Evolutionary conservation across 129 eudicot species (phyloP), one percentile per base, ranked within the genome.

Genomic region (Lactuca sativa): DNA sequence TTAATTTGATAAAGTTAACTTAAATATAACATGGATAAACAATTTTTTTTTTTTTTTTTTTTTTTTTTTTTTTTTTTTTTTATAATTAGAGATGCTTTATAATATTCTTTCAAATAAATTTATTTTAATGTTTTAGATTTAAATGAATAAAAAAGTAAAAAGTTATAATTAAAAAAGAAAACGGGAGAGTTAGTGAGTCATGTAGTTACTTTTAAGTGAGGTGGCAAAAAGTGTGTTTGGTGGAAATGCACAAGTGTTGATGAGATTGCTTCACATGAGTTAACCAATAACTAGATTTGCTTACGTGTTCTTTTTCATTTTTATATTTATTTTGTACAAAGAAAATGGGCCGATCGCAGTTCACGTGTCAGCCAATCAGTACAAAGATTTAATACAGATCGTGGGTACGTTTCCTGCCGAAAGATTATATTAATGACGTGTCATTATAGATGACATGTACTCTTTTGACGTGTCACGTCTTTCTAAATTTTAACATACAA

Each of bases 251-350:
- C 11, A n/a, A 44, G 44, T 52, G 56, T 60, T 75, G 56, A 67
- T 67, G 74, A 75, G 80, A 67, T 67, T 67, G 62, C 63, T n/a
- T 75, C 80, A 75, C 80, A 67, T 49, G 74, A 59, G 74, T 75
- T 10, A 59, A 67, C 80, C 69, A 75, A 67, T 69, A 37, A 66
- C 47, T 67, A 59, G 73, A 67, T 75, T 59, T 67, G 74, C 62
- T 67, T 54, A 75, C 62, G 74, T 75, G 74, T 54, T 2, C 14
- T 37, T 41, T 62, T n/a, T 53, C 12, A n/a, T 12, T 43, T 56
- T 12, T 56, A 40, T 13, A 41, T 31, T 25, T 47, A 32, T 33
- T 48, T 70, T 70, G 31, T 30, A 17, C 38, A 31, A 38, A 0
- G 9, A 73, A 64, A 55, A 43, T 32, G 7, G 53, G 54, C 38